A percentile compares a stretch with the other conserved stretches of the same genome.
Evolutionary conservation across 148 eudicot genomes (phyloP).

Genomic region (Polygonum aviculare): DNA sequence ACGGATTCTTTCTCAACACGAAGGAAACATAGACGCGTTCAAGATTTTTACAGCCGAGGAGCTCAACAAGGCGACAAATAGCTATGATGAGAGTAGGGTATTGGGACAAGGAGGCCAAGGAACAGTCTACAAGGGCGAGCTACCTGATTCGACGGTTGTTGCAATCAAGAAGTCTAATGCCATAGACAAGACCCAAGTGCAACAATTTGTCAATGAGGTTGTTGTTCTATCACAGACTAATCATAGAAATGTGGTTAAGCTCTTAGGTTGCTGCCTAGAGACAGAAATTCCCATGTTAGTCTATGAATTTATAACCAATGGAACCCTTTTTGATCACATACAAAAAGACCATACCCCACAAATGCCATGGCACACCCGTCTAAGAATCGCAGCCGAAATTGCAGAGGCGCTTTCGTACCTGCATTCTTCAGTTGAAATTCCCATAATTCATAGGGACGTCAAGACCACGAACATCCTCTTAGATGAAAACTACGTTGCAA

Average conservation of each 20-base stretch:
- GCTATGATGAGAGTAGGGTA: neutral
- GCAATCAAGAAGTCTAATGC: slow-evolving; percentile 7
- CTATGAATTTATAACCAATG: slow-evolving; percentile 8
- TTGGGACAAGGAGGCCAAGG: slow-evolving; percentile 11
- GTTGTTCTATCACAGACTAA: slow-evolving; percentile 3
- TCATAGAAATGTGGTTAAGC: slow-evolving; percentile 8
- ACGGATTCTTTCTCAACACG: slow-evolving; percentile 2
- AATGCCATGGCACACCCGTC: too few species aligned
- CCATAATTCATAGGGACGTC: too few species aligned
- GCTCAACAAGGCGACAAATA: neutral
- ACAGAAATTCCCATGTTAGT: slow-evolving; percentile 8
- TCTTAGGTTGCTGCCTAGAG: slow-evolving; percentile 10
- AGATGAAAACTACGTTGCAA: neutral
- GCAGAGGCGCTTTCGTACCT: neutral
- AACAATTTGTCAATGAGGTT: slow-evolving; percentile 8
- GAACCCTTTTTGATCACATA: slow-evolving; percentile 8
- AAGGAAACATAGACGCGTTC: neutral
- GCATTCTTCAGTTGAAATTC: too few species aligned
- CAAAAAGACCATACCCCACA: neutral
- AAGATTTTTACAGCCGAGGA: slow-evolving; percentile 3
- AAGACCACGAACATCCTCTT: too few species aligned
- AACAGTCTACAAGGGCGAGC: slow-evolving; percentile 3
- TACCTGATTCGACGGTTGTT: neutral
- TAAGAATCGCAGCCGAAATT: too few species aligned
- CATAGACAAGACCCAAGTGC: slow-evolving; percentile 11